Percentiles rank a stretch among this genome's conserved stretches.
These are phyloP conservation scores for Houttuynia cordata DNA, from an alignment of 164 flowering plant species.

Conservation along the genomic window DNA sequence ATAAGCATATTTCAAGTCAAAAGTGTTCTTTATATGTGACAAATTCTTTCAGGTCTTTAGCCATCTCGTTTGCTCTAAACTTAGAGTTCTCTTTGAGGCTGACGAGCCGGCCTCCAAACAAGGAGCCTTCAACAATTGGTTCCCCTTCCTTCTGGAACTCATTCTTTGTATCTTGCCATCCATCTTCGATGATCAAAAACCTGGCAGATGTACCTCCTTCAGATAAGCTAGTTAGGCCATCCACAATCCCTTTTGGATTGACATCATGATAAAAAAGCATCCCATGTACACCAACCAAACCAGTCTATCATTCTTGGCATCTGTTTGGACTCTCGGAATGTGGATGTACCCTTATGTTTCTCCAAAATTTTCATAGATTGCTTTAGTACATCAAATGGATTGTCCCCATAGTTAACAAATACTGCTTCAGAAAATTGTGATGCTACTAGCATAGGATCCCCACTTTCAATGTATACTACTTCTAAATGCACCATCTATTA, in stretches of 20 bases:
- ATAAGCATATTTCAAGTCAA: no score
- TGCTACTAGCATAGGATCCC: conserved; percentile 41
- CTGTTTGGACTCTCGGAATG: conserved; percentile 37
- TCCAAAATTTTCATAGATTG: no score
- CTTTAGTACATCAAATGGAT: no score
- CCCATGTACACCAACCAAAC: conserved; percentile 92
- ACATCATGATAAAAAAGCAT: conserved; percentile 71
- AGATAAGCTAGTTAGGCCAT: no score
- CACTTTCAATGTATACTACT: conserved; percentile 60
- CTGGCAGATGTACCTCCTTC: no score
- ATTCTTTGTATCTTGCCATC: no score
- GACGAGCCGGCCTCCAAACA: conserved; percentile 44
- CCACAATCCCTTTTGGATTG: no score
- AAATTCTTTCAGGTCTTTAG: conserved; percentile 34
- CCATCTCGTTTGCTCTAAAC: conserved; percentile 22
- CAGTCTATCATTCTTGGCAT: conserved; percentile 59
- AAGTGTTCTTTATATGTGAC: conserved; percentile 29
- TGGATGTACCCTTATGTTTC: no score
- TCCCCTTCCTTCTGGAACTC: no score
- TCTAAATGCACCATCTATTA: conserved; percentile 48
- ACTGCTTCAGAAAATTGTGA: conserved; percentile 35
- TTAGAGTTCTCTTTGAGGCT: conserved; percentile 40
- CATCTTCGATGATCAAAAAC: conserved; percentile 55
- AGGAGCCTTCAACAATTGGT: conserved; percentile 25
- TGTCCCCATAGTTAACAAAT: conserved; percentile 41